Evolutionary conservation across 2,329 filamentous ascomycete species (phyloP).

Genomic region (Mycogone perniciosa): DNA sequence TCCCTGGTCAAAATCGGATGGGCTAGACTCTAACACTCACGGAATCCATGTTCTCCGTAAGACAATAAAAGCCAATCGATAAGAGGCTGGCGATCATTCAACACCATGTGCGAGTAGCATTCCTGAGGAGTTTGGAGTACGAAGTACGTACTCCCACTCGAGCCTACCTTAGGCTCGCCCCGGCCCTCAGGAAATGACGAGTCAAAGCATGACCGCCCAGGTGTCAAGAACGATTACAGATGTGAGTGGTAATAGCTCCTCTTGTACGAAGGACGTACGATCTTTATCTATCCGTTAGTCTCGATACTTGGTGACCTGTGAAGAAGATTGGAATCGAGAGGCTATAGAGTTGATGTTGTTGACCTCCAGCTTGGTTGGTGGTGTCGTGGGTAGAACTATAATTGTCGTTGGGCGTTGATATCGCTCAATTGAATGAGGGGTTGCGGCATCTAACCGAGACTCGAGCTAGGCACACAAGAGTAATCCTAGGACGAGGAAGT

Average conservation of each 20-base stretch:
- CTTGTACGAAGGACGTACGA: neutral
- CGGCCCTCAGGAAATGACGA: neutral
- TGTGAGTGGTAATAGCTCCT: neutral
- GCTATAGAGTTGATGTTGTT: neutral
- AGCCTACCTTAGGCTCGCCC: neutral
- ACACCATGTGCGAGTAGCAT: neutral
- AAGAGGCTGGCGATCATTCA: neutral
- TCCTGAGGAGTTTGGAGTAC: neutral
- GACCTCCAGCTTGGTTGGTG: neutral
- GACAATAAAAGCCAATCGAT: neutral
- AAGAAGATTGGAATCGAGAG: neutral
- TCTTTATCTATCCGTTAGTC: neutral
- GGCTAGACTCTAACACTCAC: neutral
- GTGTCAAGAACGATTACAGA: neutral
- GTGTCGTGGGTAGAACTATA: neutral
- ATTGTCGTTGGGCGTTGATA: neutral
- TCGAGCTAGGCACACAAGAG: neutral
- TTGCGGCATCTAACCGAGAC: conserved; percentile 4
- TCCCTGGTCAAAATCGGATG: neutral
- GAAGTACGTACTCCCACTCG: neutral
- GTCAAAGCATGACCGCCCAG: neutral
- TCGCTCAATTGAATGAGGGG: neutral
- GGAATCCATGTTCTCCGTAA: neutral
- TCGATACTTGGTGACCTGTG: neutral
- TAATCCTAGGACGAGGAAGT: conserved; percentile 1